Evolutionary conservation across 2,329 filamentous ascomycete species (phyloP).

Genomic region (Amauroascus verrucosus): DNA sequence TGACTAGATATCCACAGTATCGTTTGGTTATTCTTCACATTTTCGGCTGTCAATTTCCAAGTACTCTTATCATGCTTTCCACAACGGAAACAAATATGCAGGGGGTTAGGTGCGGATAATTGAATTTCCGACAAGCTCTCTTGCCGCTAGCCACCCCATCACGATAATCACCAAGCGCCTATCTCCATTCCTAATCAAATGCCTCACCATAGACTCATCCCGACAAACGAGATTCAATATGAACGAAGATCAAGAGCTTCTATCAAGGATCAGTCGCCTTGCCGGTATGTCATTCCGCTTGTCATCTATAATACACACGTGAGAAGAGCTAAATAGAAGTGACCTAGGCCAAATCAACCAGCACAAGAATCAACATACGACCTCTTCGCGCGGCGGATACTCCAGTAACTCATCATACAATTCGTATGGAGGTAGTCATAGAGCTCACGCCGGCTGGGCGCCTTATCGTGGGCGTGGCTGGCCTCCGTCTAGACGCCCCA

Average conservation of each 20-base stretch:
- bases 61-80: too few relatives aligned
- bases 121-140: too few relatives aligned
- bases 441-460: slow-evolving; percentile 30
- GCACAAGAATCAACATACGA: slow-evolving; percentile 52
- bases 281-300: slow-evolving; percentile 38
- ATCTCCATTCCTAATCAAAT: background rate
- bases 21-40: background rate
- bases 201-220: background rate
- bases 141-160: background rate
- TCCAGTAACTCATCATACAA: slow-evolving; percentile 19
- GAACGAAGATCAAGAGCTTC: slow-evolving; percentile 47
- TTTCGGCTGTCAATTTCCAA: too few relatives aligned
- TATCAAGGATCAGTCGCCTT: slow-evolving; percentile 47
- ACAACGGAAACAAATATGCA: too few relatives aligned
- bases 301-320: slow-evolving; percentile 26
- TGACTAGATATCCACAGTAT: background rate
- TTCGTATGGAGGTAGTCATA: slow-evolving; percentile 12
- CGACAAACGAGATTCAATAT: slow-evolving; percentile 22
- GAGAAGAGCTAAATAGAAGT: slow-evolving; percentile 17
- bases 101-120: too few relatives aligned
- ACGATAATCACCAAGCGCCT: background rate
- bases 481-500: slow-evolving; percentile 28
- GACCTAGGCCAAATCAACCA: slow-evolving; percentile 64
- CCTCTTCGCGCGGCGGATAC: slow-evolving; percentile 18
- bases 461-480: slow-evolving; percentile 37